Evolutionary conservation across 2,329 filamentous ascomycete genomes (phyloP).

Genomic region (Canariomyces notabilis): DNA sequence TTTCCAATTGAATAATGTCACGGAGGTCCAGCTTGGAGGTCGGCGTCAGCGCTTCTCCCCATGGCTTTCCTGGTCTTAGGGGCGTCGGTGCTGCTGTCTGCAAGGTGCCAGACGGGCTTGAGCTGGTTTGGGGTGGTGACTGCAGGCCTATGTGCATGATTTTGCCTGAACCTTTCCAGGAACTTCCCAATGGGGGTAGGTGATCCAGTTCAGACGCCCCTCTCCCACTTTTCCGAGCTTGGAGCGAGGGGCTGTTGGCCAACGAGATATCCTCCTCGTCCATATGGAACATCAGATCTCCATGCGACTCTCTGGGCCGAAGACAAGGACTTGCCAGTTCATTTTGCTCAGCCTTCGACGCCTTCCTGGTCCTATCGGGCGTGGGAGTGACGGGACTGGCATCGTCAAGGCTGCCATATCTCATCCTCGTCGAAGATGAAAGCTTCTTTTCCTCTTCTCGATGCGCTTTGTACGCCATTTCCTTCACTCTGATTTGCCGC

Average conservation of each 20-base stretch:
- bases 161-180: slow-evolving; percentile 29
- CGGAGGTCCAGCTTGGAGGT: slow-evolving; percentile 66
- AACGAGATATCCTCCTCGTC: slow-evolving; percentile 62
- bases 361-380: slow-evolving; percentile 42
- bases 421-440: slow-evolving; percentile 55
- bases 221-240: slow-evolving; percentile 6
- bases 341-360: slow-evolving; percentile 44
- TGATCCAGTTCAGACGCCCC: slow-evolving; percentile 27
- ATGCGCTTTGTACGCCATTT: slow-evolving; percentile 65
- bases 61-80: slow-evolving; percentile 38
- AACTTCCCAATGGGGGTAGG: slow-evolving; percentile 29
- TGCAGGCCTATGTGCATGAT: slow-evolving; percentile 12
- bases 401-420: slow-evolving; percentile 63
- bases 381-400: slow-evolving; percentile 36
- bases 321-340: slow-evolving; percentile 62
- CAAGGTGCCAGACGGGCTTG: not conserved
- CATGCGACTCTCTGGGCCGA: slow-evolving; percentile 61
- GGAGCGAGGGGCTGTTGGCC: slow-evolving; percentile 25
- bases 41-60: slow-evolving; percentile 47
- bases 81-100: slow-evolving; percentile 10
- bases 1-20: slow-evolving; percentile 64
- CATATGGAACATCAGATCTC: slow-evolving; percentile 90
- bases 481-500: slow-evolving; percentile 63
- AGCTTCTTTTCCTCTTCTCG: slow-evolving; percentile 61
- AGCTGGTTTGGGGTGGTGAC: slow-evolving; percentile 2